phyloP scores from a whole-genome alignment of 352 stramenopile genomes.

The Pythium brachiatum region DNA sequence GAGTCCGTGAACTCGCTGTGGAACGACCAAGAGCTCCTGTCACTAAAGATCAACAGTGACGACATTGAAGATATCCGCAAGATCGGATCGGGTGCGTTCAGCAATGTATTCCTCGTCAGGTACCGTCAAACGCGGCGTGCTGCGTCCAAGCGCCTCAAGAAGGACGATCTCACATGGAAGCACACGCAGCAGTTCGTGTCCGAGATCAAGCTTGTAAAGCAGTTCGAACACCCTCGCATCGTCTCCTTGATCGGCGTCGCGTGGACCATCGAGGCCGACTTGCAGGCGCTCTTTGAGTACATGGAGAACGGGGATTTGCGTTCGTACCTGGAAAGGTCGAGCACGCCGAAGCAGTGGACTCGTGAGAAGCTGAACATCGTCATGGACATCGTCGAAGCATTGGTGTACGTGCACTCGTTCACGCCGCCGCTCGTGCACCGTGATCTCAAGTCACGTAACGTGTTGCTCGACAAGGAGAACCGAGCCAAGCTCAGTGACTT shows the following conservation, averaged over 20 bases:
- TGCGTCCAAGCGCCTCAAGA: conserved; percentile 40
- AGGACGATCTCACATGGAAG: conserved; percentile 37
- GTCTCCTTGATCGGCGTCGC: conserved; percentile 63
- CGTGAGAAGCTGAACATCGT: conserved; percentile 37
- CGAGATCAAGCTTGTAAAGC: conserved; percentile 73
- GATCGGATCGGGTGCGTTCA: conserved; percentile 36
- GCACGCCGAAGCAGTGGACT: conserved; percentile 32
- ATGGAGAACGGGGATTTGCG: conserved; percentile 64
- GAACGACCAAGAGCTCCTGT: conserved; percentile 38
- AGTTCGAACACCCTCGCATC: conserved; percentile 62
- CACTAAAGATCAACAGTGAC: conserved; percentile 33
- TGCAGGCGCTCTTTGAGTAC: conserved; percentile 71
- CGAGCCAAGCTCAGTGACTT: conserved; percentile 42
- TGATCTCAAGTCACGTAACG: conserved; percentile 41
- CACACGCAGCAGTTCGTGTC: conserved; percentile 54
- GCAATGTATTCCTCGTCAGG: conserved; percentile 43
- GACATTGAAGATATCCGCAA: conserved; percentile 50
- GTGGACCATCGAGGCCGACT: conserved; percentile 56
- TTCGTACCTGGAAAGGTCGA: conserved; percentile 38
- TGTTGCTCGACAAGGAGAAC: conserved; percentile 30
- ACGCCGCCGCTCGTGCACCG: conserved; percentile 35
- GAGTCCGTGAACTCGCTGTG: conserved; percentile 39
- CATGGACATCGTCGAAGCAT: conserved; percentile 35
- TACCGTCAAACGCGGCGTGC: conserved; percentile 32
- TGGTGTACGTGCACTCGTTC: conserved; percentile 52